A percentile compares a stretch with the other conserved stretches of the same genome.
phyloP scores from a whole-genome alignment of 176 grass and related monocot species.

The Aegilops umbellulata region DNA sequence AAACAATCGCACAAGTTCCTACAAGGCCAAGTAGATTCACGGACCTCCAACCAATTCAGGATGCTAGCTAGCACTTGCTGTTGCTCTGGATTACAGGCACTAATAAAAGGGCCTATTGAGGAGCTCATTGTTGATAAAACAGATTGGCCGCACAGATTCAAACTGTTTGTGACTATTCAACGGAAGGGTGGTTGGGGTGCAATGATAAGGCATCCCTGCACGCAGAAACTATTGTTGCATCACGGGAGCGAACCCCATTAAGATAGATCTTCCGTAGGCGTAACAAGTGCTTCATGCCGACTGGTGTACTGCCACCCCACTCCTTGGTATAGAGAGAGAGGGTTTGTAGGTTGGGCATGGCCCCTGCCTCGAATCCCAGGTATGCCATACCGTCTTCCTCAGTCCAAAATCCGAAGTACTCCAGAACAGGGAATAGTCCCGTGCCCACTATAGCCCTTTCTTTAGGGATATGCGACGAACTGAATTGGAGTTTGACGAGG shows the following conservation, averaged over 20 bases:
- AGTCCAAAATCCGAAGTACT: neutral
- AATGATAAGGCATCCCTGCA: neutral
- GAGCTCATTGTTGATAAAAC: too few species aligned
- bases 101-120: too few species aligned
- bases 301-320: neutral
- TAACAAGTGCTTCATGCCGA: neutral
- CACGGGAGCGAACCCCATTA: too few species aligned
- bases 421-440: neutral
- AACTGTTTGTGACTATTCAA: too few species aligned
- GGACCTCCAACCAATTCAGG: too few species aligned
- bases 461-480: neutral
- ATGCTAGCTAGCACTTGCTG: too few species aligned
- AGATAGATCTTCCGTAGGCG: neutral
- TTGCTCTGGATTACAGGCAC: too few species aligned
- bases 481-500: neutral
- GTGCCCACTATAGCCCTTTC: neutral
- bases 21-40: too few species aligned
- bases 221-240: neutral
- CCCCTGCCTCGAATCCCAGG: neutral
- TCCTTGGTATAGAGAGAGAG: accelerated
- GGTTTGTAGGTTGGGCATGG: neutral
- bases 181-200: neutral
- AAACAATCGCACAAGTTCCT: too few species aligned
- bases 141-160: too few species aligned
- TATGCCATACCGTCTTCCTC: neutral